Evolutionary conservation across 306 rosid genomes (phyloP).

Genomic region (Cicer cuneatum): DNA sequence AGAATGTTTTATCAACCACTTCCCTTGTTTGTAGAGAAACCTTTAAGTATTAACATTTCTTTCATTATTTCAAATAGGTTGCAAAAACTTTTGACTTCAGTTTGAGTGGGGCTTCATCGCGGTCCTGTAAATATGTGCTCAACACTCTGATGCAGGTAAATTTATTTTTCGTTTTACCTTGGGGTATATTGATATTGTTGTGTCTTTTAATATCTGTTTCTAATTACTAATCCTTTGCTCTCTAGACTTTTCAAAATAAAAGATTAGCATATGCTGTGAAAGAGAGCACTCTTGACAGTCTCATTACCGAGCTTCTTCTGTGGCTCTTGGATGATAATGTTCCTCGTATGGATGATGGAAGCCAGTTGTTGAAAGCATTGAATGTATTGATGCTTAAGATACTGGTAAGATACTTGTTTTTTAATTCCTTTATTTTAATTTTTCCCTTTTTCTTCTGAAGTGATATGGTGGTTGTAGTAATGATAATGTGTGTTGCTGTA

Average conservation of each 20-base stretch:
- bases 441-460: not conserved
- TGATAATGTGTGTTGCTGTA: conserved; percentile 13
- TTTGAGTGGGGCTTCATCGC: conserved; percentile 90
- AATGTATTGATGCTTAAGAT: conserved; percentile 98
- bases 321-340: conserved; percentile 99
- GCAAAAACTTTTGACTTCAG: conserved; percentile 98
- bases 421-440: conserved; percentile 12
- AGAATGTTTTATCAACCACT: conserved; percentile 1
- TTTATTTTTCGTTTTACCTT: not conserved
- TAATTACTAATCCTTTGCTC: conserved; percentile 1
- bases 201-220: conserved; percentile 19
- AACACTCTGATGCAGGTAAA: conserved; percentile 98
- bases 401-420: conserved; percentile 59
- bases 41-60: not conserved
- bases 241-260: conserved; percentile 94
- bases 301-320: conserved; percentile 92
- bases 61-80: conserved; percentile 57
- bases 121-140: conserved; percentile 98
- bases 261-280: conserved; percentile 90
- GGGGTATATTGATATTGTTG: conserved; percentile 18
- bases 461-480: not conserved
- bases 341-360: conserved; percentile 98
- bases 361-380: conserved; percentile 95
- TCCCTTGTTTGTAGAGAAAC: conserved; percentile 9
- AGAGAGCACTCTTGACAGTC: conserved; percentile 93